Percentiles rank a stretch among this genome's conserved stretches.
phyloP scores from a whole-genome alignment of 371 early-diverging fungal species.

The Mucor sp. region DNA sequence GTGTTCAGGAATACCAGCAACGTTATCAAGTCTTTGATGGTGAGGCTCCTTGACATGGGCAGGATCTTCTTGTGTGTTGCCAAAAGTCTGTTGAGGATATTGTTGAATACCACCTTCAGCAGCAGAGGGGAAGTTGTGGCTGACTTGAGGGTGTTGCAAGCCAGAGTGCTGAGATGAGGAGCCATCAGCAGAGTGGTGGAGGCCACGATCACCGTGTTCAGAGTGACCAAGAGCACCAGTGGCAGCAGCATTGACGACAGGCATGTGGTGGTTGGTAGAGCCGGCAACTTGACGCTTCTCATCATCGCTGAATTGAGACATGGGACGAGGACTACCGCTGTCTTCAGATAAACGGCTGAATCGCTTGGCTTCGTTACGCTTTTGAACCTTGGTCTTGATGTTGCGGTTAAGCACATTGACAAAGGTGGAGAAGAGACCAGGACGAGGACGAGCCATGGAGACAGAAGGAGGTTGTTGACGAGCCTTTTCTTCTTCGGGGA shows the following conservation, averaged over 20 bases:
- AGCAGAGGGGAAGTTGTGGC: background rate
- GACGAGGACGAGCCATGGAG: conserved; percentile 20
- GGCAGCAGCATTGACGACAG: background rate
- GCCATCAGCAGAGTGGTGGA: background rate
- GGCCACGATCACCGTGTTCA: background rate
- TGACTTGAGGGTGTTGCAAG: background rate
- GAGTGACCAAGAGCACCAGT: background rate
- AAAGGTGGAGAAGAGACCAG: conserved; percentile 22
- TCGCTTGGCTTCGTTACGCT: conserved; percentile 15
- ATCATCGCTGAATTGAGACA: background rate
- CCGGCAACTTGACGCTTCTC: conserved; percentile 1
- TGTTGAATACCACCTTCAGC: background rate
- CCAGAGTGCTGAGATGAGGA: background rate
- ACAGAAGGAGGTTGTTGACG: background rate
- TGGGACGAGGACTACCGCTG: background rate
- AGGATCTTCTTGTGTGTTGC: background rate
- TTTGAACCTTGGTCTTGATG: conserved; percentile 22
- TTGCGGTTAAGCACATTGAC: conserved; percentile 29
- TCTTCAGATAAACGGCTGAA: background rate
- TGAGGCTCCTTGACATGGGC: background rate
- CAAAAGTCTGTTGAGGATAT: background rate
- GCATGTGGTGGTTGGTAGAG: background rate
- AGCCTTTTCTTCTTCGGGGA: conserved; percentile 20
- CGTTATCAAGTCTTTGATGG: background rate
- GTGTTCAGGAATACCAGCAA: background rate